A percentile compares a stretch with the other conserved stretches of the same genome.
Evolutionary conservation across 2,329 filamentous ascomycete genomes (phyloP).

Genomic region (Dothiorella sarmentorum): DNA sequence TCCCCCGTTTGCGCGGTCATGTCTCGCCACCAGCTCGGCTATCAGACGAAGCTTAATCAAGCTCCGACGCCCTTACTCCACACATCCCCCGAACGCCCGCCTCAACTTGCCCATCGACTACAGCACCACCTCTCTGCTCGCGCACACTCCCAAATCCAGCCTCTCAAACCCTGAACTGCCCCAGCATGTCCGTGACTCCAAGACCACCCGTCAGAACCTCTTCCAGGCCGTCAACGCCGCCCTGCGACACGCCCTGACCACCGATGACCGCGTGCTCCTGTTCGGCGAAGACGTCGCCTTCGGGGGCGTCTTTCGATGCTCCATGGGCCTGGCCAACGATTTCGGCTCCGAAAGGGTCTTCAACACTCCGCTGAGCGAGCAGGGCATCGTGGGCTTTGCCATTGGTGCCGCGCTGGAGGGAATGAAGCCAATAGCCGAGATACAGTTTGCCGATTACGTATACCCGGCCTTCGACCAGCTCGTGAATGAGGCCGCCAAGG

Average conservation of each 20-base stretch:
- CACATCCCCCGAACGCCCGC: slow-evolving; percentile 48
- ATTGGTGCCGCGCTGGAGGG: slow-evolving; percentile 88
- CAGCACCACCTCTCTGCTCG: slow-evolving; percentile 72
- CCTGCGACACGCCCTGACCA: slow-evolving; percentile 73
- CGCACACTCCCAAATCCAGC: slow-evolving; percentile 72
- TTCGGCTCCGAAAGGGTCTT: slow-evolving; percentile 89
- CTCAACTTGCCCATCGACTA: slow-evolving; percentile 90
- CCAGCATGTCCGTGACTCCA: slow-evolving; percentile 54
- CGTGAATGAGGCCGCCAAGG: slow-evolving; percentile 89
- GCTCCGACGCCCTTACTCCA: slow-evolving; percentile 42
- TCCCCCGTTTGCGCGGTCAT: neutral
- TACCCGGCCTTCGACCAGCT: slow-evolving; percentile 92
- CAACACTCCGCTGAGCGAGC: slow-evolving; percentile 91
- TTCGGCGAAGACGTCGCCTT: slow-evolving; percentile 98
- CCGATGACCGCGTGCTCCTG: slow-evolving; percentile 81
- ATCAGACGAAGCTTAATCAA: neutral
- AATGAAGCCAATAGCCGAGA: slow-evolving; percentile 89
- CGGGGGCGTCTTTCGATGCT: slow-evolving; percentile 92
- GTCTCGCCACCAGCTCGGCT: neutral
- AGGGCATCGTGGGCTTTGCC: slow-evolving; percentile 90
- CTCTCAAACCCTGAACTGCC: slow-evolving; percentile 71
- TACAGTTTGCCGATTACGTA: slow-evolving; percentile 94
- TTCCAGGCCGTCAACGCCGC: slow-evolving; percentile 94
- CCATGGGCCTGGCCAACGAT: slow-evolving; percentile 82
- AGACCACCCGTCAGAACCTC: slow-evolving; percentile 70